Evolutionary conservation across 345 rosid genomes (phyloP).

Genomic region (Eucalyptus cloeziana): DNA sequence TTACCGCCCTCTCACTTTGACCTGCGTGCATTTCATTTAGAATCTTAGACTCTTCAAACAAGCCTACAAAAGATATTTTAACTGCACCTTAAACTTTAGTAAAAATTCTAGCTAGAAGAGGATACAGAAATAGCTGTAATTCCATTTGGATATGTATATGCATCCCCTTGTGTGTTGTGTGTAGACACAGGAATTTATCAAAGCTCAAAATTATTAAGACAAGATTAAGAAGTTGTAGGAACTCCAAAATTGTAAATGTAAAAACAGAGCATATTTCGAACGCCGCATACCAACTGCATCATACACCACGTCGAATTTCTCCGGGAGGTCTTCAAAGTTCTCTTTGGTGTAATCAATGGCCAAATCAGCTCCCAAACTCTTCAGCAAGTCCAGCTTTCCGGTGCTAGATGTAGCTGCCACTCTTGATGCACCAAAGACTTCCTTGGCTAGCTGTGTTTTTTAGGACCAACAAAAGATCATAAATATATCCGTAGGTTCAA

Average conservation of each 20-base stretch:
- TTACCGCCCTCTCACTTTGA: constrained; percentile 70
- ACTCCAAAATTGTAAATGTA: neutral
- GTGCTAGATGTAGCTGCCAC: constrained; percentile 88
- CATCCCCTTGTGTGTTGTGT: neutral
- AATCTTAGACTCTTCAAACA: neutral
- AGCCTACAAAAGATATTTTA: neutral
- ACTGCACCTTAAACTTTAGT: neutral
- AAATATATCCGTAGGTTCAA: neutral
- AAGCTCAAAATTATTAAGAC: neutral
- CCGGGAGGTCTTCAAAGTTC: constrained; percentile 60
- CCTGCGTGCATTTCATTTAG: constrained; percentile 16
- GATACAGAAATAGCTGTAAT: neutral
- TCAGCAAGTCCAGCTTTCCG: constrained; percentile 51
- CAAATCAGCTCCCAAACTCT: constrained; percentile 72
- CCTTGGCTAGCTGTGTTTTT: constrained; percentile 51
- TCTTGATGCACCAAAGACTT: constrained; percentile 67
- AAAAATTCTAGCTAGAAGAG: neutral
- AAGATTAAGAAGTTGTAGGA: neutral
- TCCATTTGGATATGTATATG: neutral
- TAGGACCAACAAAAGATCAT: neutral
- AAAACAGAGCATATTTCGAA: neutral
- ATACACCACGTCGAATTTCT: constrained; percentile 68
- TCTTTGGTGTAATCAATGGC: constrained; percentile 84
- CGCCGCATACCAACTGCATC: constrained; percentile 60
- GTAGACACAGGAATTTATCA: neutral